These are phyloP conservation scores for Ascochyta fabae DNA, from an alignment of 2,329 filamentous ascomycete genomes.

Conservation along the genomic window DNA sequence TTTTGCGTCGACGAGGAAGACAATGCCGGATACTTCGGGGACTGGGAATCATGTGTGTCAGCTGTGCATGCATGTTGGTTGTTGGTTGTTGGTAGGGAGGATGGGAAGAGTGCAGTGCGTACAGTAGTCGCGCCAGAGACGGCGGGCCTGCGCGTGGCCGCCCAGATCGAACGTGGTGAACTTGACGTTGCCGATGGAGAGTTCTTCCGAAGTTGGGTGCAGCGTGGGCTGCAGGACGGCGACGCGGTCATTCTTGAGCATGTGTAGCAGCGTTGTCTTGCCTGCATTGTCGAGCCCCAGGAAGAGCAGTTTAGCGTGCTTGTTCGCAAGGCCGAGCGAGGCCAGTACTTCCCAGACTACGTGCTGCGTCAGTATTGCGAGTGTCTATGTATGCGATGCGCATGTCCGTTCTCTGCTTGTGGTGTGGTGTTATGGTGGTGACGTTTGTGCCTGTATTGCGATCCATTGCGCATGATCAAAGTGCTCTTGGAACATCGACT, in stretches of 20 bases:
- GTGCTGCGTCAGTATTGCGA: background rate
- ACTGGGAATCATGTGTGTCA: constrained; percentile 25
- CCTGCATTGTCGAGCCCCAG: constrained; percentile 92
- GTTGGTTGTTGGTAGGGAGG: background rate
- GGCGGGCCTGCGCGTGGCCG: constrained; percentile 49
- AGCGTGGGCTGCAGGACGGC: constrained; percentile 68
- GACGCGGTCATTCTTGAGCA: constrained; percentile 90
- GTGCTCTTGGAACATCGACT: background rate
- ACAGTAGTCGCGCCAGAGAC: constrained; percentile 51
- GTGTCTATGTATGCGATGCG: background rate
- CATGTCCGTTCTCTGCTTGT: background rate
- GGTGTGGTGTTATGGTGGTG: too few species aligned
- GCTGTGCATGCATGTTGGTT: background rate
- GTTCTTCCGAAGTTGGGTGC: constrained; percentile 68
- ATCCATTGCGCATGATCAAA: background rate
- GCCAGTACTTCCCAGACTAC: constrained; percentile 88
- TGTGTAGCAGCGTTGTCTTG: constrained; percentile 95
- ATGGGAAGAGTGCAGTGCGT: background rate
- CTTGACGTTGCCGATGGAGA: constrained; percentile 65
- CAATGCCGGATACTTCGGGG: constrained; percentile 69
- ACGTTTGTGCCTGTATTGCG: background rate
- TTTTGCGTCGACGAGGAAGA: constrained; percentile 97
- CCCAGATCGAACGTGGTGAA: constrained; percentile 87
- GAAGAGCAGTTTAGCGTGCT: constrained; percentile 76
- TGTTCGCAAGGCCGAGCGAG: constrained; percentile 87